Evolutionary conservation across 371 early-diverging fungal genomes (phyloP), one percentile per base, ranked within the genome.

Genomic region (Mortierella sp.): DNA sequence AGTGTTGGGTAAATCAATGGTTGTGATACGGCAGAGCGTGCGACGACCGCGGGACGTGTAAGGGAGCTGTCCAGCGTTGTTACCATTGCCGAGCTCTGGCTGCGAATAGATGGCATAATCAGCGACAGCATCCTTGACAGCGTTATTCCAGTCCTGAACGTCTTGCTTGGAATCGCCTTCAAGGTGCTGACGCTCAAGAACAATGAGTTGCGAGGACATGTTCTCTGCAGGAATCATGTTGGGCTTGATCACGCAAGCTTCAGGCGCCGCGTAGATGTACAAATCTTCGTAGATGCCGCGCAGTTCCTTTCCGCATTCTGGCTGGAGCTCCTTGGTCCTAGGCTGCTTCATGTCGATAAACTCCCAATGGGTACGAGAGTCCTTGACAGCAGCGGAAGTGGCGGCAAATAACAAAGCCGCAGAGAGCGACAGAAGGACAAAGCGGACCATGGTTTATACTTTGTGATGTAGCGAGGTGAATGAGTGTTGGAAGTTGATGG

Each of bases 281-380:
- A 76, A 59, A 42, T 76, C 66, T 31, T 69, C 76, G 50, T 76
- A 76, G 62, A 65, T 43, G 21, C 76, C 76, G 7, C 76, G 65
- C 43, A 76, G 62, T 48, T 76, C 62, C 48, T 62, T 65, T 7
- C 41, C 56, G 26, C 76, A 76, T 28, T 50, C 62, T 18, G 48
- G 28, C 30, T 64, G 65, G 42, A 63, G 57, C 38, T 65, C 70
- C 26, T 14, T 4, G 27, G 68, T 73, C 27, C 51, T 67, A n/a
- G 63, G 67, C 26, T 45, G 30, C 14, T 52, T 63, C 13, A 50
- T 52, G 30, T 74, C 69, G 48, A 65, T 70, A 23, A 76, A 58
- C 43, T 69, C 76, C 76, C 76, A 76, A 30, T 65, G 64, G 16
- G 62, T 58, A 14, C 41, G n/a, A 9, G 58, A 34, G 23, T 48